Evolutionary conservation across 2,329 filamentous ascomycete species (phyloP), one percentile per base, ranked within the genome.

Genomic region (Penicillium sp.): DNA sequence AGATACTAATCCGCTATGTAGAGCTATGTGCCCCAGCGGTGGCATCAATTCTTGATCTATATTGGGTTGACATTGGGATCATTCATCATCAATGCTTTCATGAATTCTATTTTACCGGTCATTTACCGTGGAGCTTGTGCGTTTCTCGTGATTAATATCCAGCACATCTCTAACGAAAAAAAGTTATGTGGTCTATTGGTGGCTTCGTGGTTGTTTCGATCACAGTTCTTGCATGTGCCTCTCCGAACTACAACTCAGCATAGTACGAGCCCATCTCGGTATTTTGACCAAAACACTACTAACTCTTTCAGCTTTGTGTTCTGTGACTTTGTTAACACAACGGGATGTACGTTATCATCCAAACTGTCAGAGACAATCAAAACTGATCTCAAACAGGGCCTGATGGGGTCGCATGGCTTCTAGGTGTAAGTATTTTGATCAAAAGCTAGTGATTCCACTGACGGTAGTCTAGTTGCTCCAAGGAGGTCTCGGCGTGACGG

Each of bases 1-100:
- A 2, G 5, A 39, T 9, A 11, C 11, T 22, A 13, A 40, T 32
- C 2, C n/a, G 2, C 14, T 2, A 45, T 39, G 2, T 16, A 71
- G 69, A 57, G 29, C 54, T 90, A 87, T 66, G 75, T 78, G 18
- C 55, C 81, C 2, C 72, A 86, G 63, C 64, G 83, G 2, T 90
- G 87, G 85, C 87, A 91, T 61, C 84, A 89, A 61, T 90, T 90
- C 68, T 76, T 90, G 9, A 86, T 91, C 45, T 90, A 90, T 68
- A 79, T 88, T 42, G 86, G 72, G 5, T 84, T 85, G 66, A 86
- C 83, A 0, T 52, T 85, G 9, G 72, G 82, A 4, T 84, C 86
- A 2, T 83, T 89, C 54, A 52, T 82, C 36, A 75, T 89, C 67
- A 90, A 90, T 60, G 83, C 83, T 1, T 89, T 90, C 63, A 75